Evolutionary conservation across 108 stramenopile genomes (phyloP), one percentile per base, ranked within the genome.

Genomic region (Conticribra weissflogii): DNA sequence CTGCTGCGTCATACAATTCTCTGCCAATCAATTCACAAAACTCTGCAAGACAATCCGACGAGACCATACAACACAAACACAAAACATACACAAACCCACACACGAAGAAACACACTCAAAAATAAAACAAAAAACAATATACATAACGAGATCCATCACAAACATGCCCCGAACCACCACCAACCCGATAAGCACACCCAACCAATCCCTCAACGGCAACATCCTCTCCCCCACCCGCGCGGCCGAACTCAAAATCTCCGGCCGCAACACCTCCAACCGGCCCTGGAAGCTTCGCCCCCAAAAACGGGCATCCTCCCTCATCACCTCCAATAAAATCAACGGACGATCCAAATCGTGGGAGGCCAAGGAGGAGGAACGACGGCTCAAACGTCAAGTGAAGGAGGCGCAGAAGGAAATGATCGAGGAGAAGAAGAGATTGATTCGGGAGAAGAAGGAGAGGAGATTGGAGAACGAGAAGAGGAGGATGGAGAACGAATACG

Each of bases 401-500:
- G 84, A 86, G 33, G 63, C 81, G 31, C 88, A 96, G 63, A 29
- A 32, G 4, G 85, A 85, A 66, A 73, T 96, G 65, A 59, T 77
- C 29, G 85, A 90, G 61, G 81, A 83, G 31, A 79, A 81, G 21
- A 66, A 65, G 23, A 57, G 76, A 61, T 59, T 64, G 1, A 81
- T 68, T 24, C 34, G 82, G 1, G 54, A 51, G 1, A 93, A 89
- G 77, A 87, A 85, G 52, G 88, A 93, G 74, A 79, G 90, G 3
- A 56, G 87, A 45, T 67, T 93, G 48, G 92, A 93, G 56, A 91
- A 96, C 55, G 92, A 96, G 67, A 63, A 62, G 49, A 61, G 92
- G 46, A 48, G 95, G 50, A 84, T 85, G 54, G 90, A 96, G 65
- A 93, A 93, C 79, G 90, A 93, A 69, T 92, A 85, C 68, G 79